Evolutionary conservation across 73 alveolate species (phyloP).

Genomic region (Stentor roeselii): DNA sequence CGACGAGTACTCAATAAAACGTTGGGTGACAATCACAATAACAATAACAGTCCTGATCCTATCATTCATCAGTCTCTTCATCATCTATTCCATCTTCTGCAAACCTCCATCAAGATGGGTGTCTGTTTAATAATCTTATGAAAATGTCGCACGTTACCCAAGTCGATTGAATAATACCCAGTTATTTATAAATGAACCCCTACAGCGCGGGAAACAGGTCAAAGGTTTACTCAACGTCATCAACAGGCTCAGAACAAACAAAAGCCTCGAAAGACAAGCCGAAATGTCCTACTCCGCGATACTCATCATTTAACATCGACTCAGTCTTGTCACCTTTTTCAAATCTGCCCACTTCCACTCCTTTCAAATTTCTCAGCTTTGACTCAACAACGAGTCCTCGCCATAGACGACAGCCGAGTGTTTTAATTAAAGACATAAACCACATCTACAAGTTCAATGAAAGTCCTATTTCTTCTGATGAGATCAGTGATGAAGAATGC

Average conservation of each 20-base stretch:
- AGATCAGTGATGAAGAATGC: background rate
- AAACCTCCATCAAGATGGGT: no score
- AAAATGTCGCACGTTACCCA: no score
- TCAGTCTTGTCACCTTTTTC: background rate
- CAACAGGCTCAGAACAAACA: background rate
- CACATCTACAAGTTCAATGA: conserved; percentile 16
- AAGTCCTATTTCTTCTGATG: background rate
- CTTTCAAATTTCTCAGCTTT: background rate
- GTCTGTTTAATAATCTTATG: no score
- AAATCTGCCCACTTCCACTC: background rate
- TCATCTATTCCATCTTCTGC: no score
- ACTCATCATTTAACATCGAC: conserved; percentile 11
- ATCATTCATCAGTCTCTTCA: no score
- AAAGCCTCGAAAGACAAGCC: background rate
- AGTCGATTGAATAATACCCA: no score
- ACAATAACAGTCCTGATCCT: no score
- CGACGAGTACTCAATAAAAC: no score
- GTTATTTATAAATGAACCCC: background rate
- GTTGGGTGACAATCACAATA: no score
- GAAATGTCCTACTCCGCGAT: conserved; percentile 9
- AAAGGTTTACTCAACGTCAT: background rate
- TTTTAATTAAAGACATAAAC: conserved; percentile 4
- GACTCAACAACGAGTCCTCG: background rate
- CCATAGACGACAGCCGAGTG: conserved; percentile 25
- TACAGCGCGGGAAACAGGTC: background rate